phyloP scores from a whole-genome alignment of 441 rosid genomes.

The Eruca vesicaria region DNA sequence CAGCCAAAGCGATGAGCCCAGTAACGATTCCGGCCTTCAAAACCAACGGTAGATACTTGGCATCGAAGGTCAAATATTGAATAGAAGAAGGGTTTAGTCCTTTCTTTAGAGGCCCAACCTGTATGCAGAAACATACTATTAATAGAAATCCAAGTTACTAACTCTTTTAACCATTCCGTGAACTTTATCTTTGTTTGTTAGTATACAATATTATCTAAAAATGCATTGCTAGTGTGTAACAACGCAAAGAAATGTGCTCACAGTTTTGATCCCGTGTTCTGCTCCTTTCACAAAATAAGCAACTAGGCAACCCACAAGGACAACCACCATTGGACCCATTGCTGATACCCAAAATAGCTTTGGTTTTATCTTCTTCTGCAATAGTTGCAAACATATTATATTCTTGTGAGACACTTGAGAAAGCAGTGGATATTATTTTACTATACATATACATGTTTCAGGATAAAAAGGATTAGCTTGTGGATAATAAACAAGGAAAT shows the following conservation, averaged over 20 bases:
- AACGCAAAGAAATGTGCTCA: slow-evolving; percentile 32
- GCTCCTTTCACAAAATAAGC: slow-evolving; percentile 56
- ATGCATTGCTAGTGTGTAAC: not conserved
- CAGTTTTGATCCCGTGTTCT: slow-evolving; percentile 67
- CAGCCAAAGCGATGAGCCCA: slow-evolving; percentile 72
- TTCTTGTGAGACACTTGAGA: not conserved
- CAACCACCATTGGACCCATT: slow-evolving; percentile 74
- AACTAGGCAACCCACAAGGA: slow-evolving; percentile 66
- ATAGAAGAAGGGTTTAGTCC: slow-evolving; percentile 81
- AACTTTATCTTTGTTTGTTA: not conserved
- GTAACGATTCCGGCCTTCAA: slow-evolving; percentile 69
- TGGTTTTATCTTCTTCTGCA: slow-evolving; percentile 63
- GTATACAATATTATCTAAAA: not conserved
- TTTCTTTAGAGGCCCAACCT: slow-evolving; percentile 79
- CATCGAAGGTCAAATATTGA: slow-evolving; percentile 49
- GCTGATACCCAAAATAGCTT: slow-evolving; percentile 92
- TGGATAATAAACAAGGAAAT: not conserved
- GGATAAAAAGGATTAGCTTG: not conserved
- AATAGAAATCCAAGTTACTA: not conserved
- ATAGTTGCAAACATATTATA: not conserved
- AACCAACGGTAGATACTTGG: slow-evolving; percentile 49
- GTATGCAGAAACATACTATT: slow-evolving; percentile 2
- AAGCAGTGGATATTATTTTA: not conserved
- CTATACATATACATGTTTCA: not conserved
- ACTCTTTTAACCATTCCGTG: not conserved